Evolutionary conservation across 805 yeast genomes (phyloP).

Genomic region (Saccharomyces paradoxus): DNA sequence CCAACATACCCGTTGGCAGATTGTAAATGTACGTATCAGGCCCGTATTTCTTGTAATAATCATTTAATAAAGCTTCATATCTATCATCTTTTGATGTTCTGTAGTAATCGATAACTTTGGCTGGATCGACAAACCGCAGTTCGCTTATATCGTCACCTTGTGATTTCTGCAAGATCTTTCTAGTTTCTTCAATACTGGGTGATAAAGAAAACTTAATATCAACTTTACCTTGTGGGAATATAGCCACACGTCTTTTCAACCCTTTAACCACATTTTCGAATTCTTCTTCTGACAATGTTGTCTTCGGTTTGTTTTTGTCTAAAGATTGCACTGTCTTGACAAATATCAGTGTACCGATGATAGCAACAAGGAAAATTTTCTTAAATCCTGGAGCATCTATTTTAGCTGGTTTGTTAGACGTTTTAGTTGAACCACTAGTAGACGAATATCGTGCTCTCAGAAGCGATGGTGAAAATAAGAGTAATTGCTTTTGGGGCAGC

Average conservation of each 20-base stretch:
- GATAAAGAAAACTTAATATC: constrained; percentile 35
- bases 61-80: constrained; percentile 47
- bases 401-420: constrained; percentile 2
- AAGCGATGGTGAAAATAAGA: background rate
- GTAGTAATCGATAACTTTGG: constrained; percentile 39
- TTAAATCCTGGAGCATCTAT: constrained; percentile 33
- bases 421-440: background rate
- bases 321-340: constrained; percentile 33
- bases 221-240: constrained; percentile 36
- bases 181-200: constrained; percentile 15
- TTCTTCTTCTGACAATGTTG: constrained; percentile 30
- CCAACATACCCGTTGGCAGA: constrained; percentile 32
- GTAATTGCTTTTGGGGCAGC: background rate
- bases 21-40: constrained; percentile 19
- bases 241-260: constrained; percentile 40
- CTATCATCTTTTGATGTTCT: constrained; percentile 36
- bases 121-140: constrained; percentile 43
- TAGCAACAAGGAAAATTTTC: constrained; percentile 36
- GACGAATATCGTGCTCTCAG: background rate
- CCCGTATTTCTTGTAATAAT: constrained; percentile 26
- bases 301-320: constrained; percentile 31
- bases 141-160: constrained; percentile 6
- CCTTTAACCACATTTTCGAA: constrained; percentile 42
- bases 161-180: constrained; percentile 7
- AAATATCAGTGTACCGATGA: constrained; percentile 39